phyloP scores from a whole-genome alignment of 179 eudicot genomes.

The Drosera spatulata region DNA sequence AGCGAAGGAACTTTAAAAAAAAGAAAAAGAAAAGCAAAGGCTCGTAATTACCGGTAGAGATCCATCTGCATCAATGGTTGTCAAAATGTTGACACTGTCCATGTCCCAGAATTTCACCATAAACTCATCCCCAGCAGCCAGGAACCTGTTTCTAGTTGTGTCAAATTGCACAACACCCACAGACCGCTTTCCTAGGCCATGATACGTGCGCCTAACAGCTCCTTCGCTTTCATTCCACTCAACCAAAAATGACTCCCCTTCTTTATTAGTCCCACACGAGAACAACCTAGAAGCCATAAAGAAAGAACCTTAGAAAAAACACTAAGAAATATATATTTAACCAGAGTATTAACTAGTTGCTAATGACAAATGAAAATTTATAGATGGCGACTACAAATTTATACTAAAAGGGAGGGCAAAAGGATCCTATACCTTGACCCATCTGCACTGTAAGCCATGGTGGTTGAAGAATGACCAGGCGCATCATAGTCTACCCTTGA shows the following conservation, averaged over 20 bases:
- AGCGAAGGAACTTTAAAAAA: background rate
- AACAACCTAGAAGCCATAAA: slow-evolving; percentile 40
- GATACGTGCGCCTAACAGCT: slow-evolving; percentile 53
- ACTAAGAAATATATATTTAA: background rate
- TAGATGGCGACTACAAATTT: background rate
- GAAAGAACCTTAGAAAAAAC: too few relatives aligned
- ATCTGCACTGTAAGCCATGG: slow-evolving; percentile 81
- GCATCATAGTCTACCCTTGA: slow-evolving; percentile 87
- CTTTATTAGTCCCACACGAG: slow-evolving; percentile 85
- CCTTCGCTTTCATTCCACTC: slow-evolving; percentile 98
- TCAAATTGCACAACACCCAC: slow-evolving; percentile 78
- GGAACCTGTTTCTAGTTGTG: slow-evolving; percentile 55
- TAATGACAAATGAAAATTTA: background rate
- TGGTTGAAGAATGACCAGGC: slow-evolving; percentile 72
- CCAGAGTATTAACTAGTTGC: background rate
- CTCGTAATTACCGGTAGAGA: slow-evolving; percentile 61
- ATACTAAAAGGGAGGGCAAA: background rate
- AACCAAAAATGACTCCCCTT: slow-evolving; percentile 70
- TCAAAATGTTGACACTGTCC: slow-evolving; percentile 55
- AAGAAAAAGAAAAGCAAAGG: too few relatives aligned
- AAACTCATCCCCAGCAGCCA: slow-evolving; percentile 90
- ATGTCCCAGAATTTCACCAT: slow-evolving; percentile 82
- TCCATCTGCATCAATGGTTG: slow-evolving; percentile 65
- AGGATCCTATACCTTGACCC: slow-evolving; percentile 46
- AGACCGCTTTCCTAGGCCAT: slow-evolving; percentile 68